Base-by-base conservation (phyloP, 1,139 yeast genomes). In the Blastobotrys capitulatus region DNA sequence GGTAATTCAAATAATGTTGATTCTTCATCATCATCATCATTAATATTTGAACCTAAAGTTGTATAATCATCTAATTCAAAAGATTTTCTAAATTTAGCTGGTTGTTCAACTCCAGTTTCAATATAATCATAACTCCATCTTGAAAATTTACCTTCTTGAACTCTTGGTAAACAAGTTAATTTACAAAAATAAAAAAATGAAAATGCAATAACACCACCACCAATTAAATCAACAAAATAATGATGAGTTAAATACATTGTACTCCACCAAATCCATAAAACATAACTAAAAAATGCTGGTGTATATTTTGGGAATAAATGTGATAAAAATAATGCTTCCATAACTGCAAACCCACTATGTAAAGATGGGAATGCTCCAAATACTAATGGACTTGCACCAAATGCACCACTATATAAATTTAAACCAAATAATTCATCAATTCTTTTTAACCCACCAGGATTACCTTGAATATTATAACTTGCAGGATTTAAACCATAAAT, bases 331-430 rank as follows among this genome's bases (percentile, higher is more conserved):
- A 89, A 72, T 6, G 92, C 96, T 65, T 89, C 96, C 88, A 90
- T 86, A 3, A 89, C 85, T 4, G 97, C 89, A 65, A 90, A 86
- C 20, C 95, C 97, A 4, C 96, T 84, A 64, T 90, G 98, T 61
- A 92, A 75, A 2, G 96, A 89, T 2, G 99, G 99, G 73, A 92
- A 89, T 0, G 99, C 99, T 42, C 99, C 99, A 70, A 92, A 92
- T 38, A 92, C 90, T 52, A 90, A 85, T 2, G 98, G 97, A 4
- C 96, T 86, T 56, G 86, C 90, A 6, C 74, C 71, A 64, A 92
- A 92, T 5, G 87, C 84, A 5, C 88, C 75, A n/a, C 96, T 83
- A 68, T 92, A 92, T 74, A 89, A 74, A 64, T 86, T 89, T 47
- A 89, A 65, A 7, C 96, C 95, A 50, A 94, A 72, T 47, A 92